Conservation (phyloP, 1,139 yeast genomes). For the Kodamaea sp. region DNA sequence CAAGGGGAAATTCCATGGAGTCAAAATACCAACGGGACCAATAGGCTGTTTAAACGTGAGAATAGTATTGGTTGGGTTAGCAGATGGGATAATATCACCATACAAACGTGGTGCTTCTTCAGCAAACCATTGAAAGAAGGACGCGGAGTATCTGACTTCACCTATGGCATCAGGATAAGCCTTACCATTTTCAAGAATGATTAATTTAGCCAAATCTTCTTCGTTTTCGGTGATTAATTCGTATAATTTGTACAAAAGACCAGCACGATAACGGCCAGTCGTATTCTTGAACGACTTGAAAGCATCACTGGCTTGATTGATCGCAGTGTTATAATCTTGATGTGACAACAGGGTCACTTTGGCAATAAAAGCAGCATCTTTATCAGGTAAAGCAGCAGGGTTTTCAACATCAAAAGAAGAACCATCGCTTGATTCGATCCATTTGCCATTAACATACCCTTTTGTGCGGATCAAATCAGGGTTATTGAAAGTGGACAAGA, state of each 20-base stretch:
- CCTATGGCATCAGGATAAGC: constrained; percentile 31
- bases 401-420: constrained; percentile 41
- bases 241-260: constrained; percentile 31
- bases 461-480: constrained; percentile 33
- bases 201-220: constrained; percentile 28
- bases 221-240: constrained; percentile 23
- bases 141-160: constrained; percentile 31
- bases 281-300: constrained; percentile 36
- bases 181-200: constrained; percentile 33
- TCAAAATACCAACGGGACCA: constrained; percentile 86
- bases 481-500: constrained; percentile 25
- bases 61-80: constrained; percentile 16
- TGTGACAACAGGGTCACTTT: constrained; percentile 35
- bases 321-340: constrained; percentile 37
- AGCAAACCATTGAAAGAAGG: constrained; percentile 37
- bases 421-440: constrained; percentile 28
- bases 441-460: constrained; percentile 44
- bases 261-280: constrained; percentile 38
- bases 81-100: constrained; percentile 26
- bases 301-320: constrained; percentile 34
- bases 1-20: constrained; percentile 96
- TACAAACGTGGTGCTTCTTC: constrained; percentile 35
- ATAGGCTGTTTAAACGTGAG: constrained; percentile 34
- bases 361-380: constrained; percentile 29
- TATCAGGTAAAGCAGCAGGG: constrained; percentile 36